phyloP scores from a whole-genome alignment of 176 grass and related monocot species.

The Pontederia paniculata region DNA sequence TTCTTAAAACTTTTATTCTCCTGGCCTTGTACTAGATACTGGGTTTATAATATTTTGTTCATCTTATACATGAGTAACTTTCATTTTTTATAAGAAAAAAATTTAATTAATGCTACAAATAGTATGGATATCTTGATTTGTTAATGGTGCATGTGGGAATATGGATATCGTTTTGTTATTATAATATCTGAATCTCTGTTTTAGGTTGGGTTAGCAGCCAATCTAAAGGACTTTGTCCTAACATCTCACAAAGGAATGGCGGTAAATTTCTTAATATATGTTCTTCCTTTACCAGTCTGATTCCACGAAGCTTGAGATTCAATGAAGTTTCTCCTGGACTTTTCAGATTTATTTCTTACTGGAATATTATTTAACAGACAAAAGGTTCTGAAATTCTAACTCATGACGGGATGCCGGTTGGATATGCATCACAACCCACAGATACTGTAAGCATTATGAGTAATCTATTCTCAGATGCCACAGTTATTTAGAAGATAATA shows the following conservation, averaged over 20 bases:
- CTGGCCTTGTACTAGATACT: too few relatives aligned
- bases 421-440: constrained; percentile 51
- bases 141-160: background rate
- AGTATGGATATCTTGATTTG: background rate
- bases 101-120: too few relatives aligned
- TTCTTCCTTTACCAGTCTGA: background rate
- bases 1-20: too few relatives aligned
- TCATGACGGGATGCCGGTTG: constrained; percentile 62
- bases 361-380: constrained; percentile 19
- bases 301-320: too few relatives aligned
- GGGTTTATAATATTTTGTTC: too few relatives aligned
- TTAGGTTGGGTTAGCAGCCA: constrained; percentile 82
- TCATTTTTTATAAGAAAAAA: too few relatives aligned
- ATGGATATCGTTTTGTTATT: background rate
- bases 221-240: constrained; percentile 65
- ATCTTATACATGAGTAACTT: too few relatives aligned
- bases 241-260: constrained; percentile 44
- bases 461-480: background rate
- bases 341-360: too few relatives aligned
- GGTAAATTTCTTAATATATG: constrained; percentile 7
- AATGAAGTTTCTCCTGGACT: too few relatives aligned
- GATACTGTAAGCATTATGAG: constrained; percentile 43
- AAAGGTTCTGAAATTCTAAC: constrained; percentile 81
- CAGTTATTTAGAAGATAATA: background rate
- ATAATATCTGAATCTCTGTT: constrained; percentile 10